phyloP scores from a whole-genome alignment of 2,329 filamentous ascomycete species.

The Fusarium xyrophilum region DNA sequence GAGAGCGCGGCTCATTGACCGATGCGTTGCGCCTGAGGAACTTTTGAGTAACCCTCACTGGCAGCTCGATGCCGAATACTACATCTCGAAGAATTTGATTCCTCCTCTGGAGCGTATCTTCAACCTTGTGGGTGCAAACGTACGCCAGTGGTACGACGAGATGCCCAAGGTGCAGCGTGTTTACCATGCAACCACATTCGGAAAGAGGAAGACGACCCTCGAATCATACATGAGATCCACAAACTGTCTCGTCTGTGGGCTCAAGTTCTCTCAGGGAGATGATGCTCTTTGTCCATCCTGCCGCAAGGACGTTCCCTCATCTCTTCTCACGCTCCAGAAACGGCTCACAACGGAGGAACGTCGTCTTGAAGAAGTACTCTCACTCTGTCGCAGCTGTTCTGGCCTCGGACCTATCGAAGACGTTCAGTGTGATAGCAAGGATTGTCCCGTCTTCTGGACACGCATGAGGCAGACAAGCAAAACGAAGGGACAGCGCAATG shows the following conservation, averaged over 20 bases:
- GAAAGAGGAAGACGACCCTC: constrained; percentile 71
- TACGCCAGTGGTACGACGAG: constrained; percentile 91
- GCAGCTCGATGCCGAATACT: constrained; percentile 92
- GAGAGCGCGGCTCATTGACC: constrained; percentile 83
- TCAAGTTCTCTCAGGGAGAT: constrained; percentile 41
- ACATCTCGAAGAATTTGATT: constrained; percentile 94
- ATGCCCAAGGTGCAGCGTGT: constrained; percentile 91
- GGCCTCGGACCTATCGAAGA: constrained; percentile 75
- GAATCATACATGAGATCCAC: constrained; percentile 90
- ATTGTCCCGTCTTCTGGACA: constrained; percentile 92
- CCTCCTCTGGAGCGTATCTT: constrained; percentile 96
- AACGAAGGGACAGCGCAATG: constrained; percentile 50
- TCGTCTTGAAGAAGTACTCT: constrained; percentile 68
- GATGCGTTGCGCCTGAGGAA: constrained; percentile 86
- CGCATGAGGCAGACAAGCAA: constrained; percentile 67
- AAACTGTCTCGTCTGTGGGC: constrained; percentile 76
- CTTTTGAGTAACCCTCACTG: constrained; percentile 78
- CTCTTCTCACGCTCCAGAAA: constrained; percentile 69
- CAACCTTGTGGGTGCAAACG: constrained; percentile 91
- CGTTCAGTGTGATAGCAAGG: constrained; percentile 86
- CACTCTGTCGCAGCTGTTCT: constrained; percentile 81
- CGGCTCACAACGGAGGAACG: constrained; percentile 69
- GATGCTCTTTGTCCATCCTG: constrained; percentile 66
- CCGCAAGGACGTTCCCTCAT: constrained; percentile 59
- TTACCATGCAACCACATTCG: constrained; percentile 45